A percentile compares a stretch with the other conserved stretches of the same genome.
Conservation (phyloP, 2,329 filamentous ascomycete species). For the Coniochaeta sp. region DNA sequence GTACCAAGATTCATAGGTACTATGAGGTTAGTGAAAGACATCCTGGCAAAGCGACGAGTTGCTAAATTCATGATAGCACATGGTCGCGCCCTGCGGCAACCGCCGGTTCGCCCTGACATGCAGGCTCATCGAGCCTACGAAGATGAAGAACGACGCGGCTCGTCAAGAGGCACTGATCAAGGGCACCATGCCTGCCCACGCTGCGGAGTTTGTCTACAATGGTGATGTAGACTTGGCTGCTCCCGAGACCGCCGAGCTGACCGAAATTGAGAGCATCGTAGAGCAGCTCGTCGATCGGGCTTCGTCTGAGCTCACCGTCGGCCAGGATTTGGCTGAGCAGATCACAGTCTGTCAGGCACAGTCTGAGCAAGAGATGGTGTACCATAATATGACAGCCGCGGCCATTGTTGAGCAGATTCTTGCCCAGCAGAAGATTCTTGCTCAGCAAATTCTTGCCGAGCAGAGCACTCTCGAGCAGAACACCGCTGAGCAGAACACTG, state of each 20-base stretch:
- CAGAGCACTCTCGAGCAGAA: not conserved
- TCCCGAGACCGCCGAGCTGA: not conserved
- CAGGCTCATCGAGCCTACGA: conserved; percentile 39
- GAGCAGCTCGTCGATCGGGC: too few species aligned
- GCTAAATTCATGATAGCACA: conserved; percentile 29
- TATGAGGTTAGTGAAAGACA: conserved; percentile 38
- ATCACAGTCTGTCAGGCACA: too few species aligned
- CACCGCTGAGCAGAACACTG: not conserved
- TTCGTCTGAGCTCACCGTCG: too few species aligned
- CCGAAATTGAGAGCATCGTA: not conserved
- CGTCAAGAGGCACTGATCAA: conserved; percentile 18
- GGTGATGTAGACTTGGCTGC: conserved; percentile 10
- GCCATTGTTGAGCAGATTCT: too few species aligned
- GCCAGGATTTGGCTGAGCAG: too few species aligned
- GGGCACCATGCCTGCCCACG: conserved; percentile 24
- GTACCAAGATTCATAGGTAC: conserved; percentile 46
- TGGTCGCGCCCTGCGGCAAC: conserved; percentile 40
- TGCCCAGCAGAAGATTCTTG: not conserved
- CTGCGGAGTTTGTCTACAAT: conserved; percentile 12
- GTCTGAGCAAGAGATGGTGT: too few species aligned
- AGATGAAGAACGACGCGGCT: conserved; percentile 23
- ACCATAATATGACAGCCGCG: too few species aligned
- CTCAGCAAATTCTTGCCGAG: not conserved
- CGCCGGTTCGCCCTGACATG: conserved; percentile 51
- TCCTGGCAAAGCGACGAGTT: not conserved